Evolutionary conservation across 2,329 filamentous ascomycete species (phyloP).

Genomic region (Penicillium sclerotigenum): DNA sequence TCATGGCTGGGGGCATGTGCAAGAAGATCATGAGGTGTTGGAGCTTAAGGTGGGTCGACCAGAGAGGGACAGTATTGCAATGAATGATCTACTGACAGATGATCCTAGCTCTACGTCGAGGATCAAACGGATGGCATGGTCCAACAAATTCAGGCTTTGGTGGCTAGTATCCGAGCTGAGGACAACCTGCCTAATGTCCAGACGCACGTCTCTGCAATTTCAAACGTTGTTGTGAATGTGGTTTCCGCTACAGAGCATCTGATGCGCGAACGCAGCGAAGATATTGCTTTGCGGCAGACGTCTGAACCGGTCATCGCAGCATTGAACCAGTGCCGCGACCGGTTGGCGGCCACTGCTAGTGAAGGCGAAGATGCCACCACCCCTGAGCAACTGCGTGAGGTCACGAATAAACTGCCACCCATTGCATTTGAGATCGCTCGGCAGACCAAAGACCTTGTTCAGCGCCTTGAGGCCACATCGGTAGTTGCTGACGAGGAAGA

Average conservation of each 20-base stretch:
- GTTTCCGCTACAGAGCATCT: constrained; percentile 62
- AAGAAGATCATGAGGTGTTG: constrained; percentile 51
- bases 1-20: constrained; percentile 39
- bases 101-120: constrained; percentile 67
- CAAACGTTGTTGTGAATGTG: constrained; percentile 67
- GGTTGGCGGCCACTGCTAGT: constrained; percentile 62
- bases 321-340: constrained; percentile 61
- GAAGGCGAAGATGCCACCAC: constrained; percentile 60
- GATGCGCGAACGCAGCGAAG: constrained; percentile 48
- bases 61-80: not conserved
- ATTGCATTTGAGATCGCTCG: constrained; percentile 84
- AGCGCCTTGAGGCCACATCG: constrained; percentile 44
- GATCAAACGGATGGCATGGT: constrained; percentile 77
- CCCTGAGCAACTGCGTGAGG: constrained; percentile 50
- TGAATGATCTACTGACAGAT: constrained; percentile 13
- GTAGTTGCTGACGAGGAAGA: constrained; percentile 35
- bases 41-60: constrained; percentile 55
- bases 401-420: constrained; percentile 70
- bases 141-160: constrained; percentile 76
- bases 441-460: constrained; percentile 72
- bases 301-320: constrained; percentile 41
- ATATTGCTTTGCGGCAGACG: constrained; percentile 49
- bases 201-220: constrained; percentile 68
- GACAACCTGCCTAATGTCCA: constrained; percentile 63
- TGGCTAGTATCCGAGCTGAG: constrained; percentile 66